Percentiles rank a stretch among this genome's conserved stretches.
phyloP scores from a whole-genome alignment of 148 eudicot species.

The Cornus suecica region DNA sequence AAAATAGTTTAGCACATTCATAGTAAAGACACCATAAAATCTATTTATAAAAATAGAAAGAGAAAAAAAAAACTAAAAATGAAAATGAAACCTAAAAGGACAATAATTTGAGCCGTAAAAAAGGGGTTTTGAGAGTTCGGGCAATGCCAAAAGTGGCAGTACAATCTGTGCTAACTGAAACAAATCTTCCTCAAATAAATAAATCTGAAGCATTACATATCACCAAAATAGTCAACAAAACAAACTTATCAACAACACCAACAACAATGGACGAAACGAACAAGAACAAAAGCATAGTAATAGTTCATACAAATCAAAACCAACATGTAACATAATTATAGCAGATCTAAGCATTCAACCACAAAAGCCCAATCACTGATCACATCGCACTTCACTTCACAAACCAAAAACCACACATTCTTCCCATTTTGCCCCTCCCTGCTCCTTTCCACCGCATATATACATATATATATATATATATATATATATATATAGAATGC shows the following conservation, averaged over 20 bases:
- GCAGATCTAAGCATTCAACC: conserved; percentile 14
- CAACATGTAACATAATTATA: neutral
- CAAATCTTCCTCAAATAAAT: too few species aligned
- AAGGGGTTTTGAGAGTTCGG: too few species aligned
- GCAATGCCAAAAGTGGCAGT: too few species aligned
- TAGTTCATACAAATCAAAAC: neutral
- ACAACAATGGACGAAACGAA: neutral
- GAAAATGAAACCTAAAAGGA: too few species aligned
- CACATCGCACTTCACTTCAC: neutral
- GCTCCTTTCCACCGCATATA: neutral
- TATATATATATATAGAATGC: neutral
- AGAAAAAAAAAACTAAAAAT: too few species aligned
- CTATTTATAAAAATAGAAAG: neutral
- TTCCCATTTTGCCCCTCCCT: neutral
- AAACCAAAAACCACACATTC: neutral
- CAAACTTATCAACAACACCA: too few species aligned
- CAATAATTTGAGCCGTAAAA: too few species aligned
- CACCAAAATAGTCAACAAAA: neutral
- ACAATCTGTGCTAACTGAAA: too few species aligned
- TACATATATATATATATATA: neutral
- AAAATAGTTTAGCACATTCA: neutral
- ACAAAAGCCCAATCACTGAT: neutral
- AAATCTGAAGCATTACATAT: neutral
- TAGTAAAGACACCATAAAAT: neutral
- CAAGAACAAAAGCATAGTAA: neutral